Evolutionary conservation across 768 basidiomycete genomes (phyloP), one percentile per base, ranked within the genome.

Genomic region (Amanita polypyramis): DNA sequence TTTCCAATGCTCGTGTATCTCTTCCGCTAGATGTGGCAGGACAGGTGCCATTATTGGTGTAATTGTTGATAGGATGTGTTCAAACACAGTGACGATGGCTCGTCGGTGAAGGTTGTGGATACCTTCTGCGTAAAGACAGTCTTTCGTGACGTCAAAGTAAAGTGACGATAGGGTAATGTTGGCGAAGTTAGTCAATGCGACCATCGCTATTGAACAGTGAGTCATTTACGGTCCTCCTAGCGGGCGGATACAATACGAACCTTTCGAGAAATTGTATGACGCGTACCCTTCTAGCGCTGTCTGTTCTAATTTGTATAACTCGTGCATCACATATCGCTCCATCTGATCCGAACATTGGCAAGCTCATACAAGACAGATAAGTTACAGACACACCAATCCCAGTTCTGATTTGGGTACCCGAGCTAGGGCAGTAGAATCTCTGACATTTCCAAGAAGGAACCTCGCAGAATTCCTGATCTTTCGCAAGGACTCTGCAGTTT

Each of bases 111-210:
- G 55, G 50, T 75, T 75, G 17, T 70, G 55, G 2, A 64, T 47
- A 7, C 66, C 59, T 55, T 87, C 74, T 29, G 89, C 87, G 58
- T 99, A 97, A 8, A 99, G 66, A 38, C 75, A 74, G 62, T 98
- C 95, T 62, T 96, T 96, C 29, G 80, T 87, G 42, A 88, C 80
- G 57, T 94, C 92, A 53, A 97, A 89, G 64, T 97, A 98, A 27
- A 95, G 66, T 0, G 91, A 83, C 0, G 95, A 97, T 17, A 97
- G 72, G 0, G 85, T 88, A 50, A 80, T 73, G 56, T 90, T 91
- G 23, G 81, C 76, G 54, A 96, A 97, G 53, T 82, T 77, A 33
- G 74, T 76, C 10, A 95, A 62, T 7, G 85, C 69, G 46, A 70
- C 79, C 55, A 87, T 73, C 32, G 89, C 91, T 95, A 52, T 33